A percentile compares a stretch with the other conserved stretches of the same genome.
Evolutionary conservation across 495 filamentous ascomycete species (phyloP).

Genomic region (Penicillium pulvis): DNA sequence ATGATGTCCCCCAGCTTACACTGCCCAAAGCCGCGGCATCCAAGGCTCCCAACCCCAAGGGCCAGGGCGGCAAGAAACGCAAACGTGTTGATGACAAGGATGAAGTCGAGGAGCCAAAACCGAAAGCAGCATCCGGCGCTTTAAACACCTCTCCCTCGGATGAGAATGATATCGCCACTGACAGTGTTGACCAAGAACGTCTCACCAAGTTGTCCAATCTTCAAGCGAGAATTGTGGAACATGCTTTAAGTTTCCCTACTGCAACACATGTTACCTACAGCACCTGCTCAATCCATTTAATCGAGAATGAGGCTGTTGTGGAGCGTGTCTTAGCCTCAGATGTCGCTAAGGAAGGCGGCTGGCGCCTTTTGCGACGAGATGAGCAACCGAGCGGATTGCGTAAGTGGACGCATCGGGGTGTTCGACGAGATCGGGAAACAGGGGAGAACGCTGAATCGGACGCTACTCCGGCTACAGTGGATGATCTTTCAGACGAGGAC

Average conservation of each 20-base stretch:
- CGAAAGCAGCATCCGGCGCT: conserved; percentile 15
- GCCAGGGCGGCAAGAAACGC: conserved; percentile 46
- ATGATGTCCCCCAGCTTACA: conserved; percentile 66
- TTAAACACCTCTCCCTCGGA: conserved; percentile 29
- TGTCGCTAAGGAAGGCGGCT: conserved; percentile 67
- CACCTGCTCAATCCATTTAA: conserved; percentile 83
- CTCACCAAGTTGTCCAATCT: conserved; percentile 73
- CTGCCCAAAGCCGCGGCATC: conserved; percentile 37
- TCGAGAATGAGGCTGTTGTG: conserved; percentile 90
- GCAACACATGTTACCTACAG: conserved; percentile 82
- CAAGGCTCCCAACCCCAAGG: conserved; percentile 23
- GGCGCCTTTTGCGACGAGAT: conserved; percentile 69
- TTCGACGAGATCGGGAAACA: conserved; percentile 33
- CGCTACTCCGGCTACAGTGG: conserved; percentile 12
- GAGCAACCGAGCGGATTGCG: conserved; percentile 71
- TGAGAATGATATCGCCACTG: conserved; percentile 39
- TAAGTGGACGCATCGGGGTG: conserved; percentile 72
- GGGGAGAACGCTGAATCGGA: conserved; percentile 7
- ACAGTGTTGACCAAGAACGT: conserved; percentile 44
- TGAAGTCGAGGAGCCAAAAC: conserved; percentile 16
- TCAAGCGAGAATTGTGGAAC: conserved; percentile 74
- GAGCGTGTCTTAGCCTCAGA: conserved; percentile 63
- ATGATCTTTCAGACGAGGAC: conserved; percentile 50
- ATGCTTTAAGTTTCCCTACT: conserved; percentile 81
- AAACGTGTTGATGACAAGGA: conserved; percentile 36